These are phyloP conservation scores for Hortiboletus flavorubellus DNA, from an alignment of 768 basidiomycete genomes.

Conservation along the genomic window DNA sequence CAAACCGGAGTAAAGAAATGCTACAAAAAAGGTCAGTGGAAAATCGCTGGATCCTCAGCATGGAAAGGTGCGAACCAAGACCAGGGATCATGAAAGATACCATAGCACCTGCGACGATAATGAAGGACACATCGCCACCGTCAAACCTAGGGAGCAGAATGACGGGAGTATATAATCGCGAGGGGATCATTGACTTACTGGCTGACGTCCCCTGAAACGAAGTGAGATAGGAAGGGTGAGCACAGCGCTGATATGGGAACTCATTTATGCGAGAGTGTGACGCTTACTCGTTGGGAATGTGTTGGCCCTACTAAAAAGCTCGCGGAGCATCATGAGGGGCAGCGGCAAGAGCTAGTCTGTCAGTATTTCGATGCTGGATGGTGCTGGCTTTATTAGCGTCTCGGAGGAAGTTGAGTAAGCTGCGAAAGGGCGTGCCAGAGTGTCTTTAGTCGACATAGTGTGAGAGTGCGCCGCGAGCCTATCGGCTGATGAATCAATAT, in stretches of 20 bases:
- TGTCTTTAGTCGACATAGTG: too few species aligned
- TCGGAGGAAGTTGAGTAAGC: not conserved
- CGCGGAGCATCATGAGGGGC: slow-evolving; percentile 9
- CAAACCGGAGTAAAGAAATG: slow-evolving; percentile 72
- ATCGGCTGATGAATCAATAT: too few species aligned
- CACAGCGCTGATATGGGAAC: not conserved
- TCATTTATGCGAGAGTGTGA: not conserved
- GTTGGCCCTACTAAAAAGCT: not conserved
- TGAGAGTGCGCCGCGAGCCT: too few species aligned
- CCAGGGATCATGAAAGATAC: slow-evolving; percentile 79
- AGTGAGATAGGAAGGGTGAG: slow-evolving; percentile 7
- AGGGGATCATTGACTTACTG: slow-evolving; percentile 26
- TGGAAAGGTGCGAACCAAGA: slow-evolving; percentile 43
- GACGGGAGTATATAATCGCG: not conserved
- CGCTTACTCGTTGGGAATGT: slow-evolving; percentile 15
- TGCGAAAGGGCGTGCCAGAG: not conserved
- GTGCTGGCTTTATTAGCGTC: not conserved
- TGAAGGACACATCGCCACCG: slow-evolving; percentile 68
- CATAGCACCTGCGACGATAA: slow-evolving; percentile 64
- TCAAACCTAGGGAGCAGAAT: slow-evolving; percentile 47
- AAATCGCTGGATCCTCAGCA: not conserved
- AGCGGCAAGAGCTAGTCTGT: not conserved
- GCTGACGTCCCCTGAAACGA: slow-evolving; percentile 18
- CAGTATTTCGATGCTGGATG: not conserved
- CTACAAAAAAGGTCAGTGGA: slow-evolving; percentile 31